Percentiles rank a stretch among this genome's conserved stretches.
Conservation (phyloP, 768 basidiomycete species). For the Kwoniella heveanensis region DNA sequence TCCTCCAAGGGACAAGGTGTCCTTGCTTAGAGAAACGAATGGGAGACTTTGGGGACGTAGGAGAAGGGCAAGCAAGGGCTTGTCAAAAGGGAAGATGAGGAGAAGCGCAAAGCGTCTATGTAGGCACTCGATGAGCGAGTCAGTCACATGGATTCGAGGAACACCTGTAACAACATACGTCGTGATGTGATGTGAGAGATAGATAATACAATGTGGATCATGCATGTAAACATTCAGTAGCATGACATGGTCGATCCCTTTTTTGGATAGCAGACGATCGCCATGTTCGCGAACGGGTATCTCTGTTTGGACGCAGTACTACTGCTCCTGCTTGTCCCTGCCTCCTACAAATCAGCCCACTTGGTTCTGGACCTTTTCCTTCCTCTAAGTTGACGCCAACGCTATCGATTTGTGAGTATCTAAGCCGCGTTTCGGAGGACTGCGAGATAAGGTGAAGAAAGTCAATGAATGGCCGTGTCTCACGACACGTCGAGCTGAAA, state of each 20-base stretch:
- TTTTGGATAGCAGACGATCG: not conserved
- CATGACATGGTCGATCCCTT: not conserved
- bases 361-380: too few species aligned
- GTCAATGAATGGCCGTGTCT: not conserved
- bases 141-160: too few species aligned
- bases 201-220: conserved; percentile 24
- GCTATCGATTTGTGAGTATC: not conserved
- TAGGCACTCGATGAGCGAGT: too few species aligned
- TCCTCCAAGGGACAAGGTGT: conserved; percentile 48
- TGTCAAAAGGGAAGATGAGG: too few species aligned
- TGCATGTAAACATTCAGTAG: conserved; percentile 15
- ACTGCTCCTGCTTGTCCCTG: not conserved
- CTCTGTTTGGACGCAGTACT: not conserved
- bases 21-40: conserved; percentile 26
- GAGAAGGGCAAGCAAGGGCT: too few species aligned
- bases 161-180: too few species aligned
- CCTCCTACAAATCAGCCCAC: too few species aligned
- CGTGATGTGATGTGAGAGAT: not conserved
- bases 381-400: not conserved
- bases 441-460: conserved; percentile 11
- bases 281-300: not conserved
- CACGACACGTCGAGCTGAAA: not conserved
- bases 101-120: too few species aligned
- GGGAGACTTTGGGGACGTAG: too few species aligned
- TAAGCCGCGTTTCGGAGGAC: conserved; percentile 51